Evolutionary conservation across 192 early-diverging fungal genomes (phyloP).

Genomic region (Chytriomyces confervae): DNA sequence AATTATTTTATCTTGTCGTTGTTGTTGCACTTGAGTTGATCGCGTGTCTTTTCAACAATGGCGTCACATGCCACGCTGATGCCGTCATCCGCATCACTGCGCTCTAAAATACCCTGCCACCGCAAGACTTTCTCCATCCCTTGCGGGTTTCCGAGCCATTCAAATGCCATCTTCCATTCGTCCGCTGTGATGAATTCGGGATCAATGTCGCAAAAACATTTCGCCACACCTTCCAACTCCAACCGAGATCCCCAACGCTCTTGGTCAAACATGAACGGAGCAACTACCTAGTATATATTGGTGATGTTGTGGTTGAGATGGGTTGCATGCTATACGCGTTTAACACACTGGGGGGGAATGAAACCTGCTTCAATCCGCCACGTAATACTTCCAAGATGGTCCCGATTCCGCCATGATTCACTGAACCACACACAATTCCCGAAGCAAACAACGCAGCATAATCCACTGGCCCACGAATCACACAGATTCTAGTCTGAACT

Average conservation of each 20-base stretch:
- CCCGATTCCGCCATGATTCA: conserved; percentile 28
- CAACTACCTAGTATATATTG: conserved; percentile 4
- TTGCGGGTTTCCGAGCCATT: background rate
- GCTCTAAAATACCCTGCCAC: no score
- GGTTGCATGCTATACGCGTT: no score
- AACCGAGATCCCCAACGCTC: conserved; percentile 1
- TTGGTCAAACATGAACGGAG: conserved; percentile 32
- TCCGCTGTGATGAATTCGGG: background rate
- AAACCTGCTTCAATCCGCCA: conserved; percentile 18
- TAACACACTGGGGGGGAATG: background rate
- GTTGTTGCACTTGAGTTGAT: no score
- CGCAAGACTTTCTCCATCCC: no score
- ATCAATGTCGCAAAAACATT: conserved; percentile 9
- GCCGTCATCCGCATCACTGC: no score
- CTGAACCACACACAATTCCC: background rate
- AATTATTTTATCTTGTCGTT: no score
- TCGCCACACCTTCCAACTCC: background rate
- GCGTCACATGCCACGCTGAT: no score
- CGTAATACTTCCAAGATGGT: conserved; percentile 13
- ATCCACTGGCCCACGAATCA: conserved; percentile 2
- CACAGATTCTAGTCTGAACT: background rate
- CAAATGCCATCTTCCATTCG: background rate
- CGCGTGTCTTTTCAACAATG: no score
- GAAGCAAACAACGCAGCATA: conserved; percentile 17
- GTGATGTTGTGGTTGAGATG: background rate